Conservation (phyloP, 192 early-diverging fungal species). For the Pilaira anomala region DNA sequence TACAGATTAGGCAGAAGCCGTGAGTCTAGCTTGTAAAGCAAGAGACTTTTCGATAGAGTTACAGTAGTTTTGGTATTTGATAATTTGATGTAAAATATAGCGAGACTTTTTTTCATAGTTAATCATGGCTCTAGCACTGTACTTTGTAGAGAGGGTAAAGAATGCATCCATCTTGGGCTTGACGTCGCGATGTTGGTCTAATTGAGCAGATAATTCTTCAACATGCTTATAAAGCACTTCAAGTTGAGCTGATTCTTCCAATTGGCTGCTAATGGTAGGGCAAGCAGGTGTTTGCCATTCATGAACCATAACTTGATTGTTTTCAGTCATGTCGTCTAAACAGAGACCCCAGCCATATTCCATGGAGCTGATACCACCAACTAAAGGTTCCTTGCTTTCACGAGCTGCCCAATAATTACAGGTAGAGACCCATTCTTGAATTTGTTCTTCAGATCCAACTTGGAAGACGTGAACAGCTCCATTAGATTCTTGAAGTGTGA, state of each 20-base stretch:
- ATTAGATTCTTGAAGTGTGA: conserved; percentile 78
- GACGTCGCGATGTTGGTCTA: conserved; percentile 64
- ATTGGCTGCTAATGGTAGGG: conserved; percentile 34
- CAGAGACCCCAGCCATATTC: conserved; percentile 90
- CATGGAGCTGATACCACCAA: conserved; percentile 81
- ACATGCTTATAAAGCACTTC: conserved; percentile 61
- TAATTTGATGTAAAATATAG: conserved; percentile 75
- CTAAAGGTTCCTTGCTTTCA: conserved; percentile 85
- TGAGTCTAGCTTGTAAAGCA: conserved; percentile 16
- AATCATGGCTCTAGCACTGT: conserved; percentile 51
- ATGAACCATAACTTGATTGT: conserved; percentile 25
- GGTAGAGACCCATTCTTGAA: conserved; percentile 80
- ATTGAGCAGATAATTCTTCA: conserved; percentile 60
- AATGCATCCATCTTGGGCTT: conserved; percentile 38
- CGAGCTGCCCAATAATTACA: conserved; percentile 96
- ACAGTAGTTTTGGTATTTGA: conserved; percentile 82
- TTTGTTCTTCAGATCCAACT: conserved; percentile 61
- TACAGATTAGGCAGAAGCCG: background rate
- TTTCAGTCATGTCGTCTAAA: conserved; percentile 16
- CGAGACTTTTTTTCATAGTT: conserved; percentile 81
- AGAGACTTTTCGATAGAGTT: conserved; percentile 62
- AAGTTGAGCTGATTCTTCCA: conserved; percentile 53
- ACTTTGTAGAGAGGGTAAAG: conserved; percentile 12
- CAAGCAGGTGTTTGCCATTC: conserved; percentile 52
- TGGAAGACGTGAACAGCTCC: conserved; percentile 89